Evolutionary conservation across 108 stramenopile genomes (phyloP).

Genomic region (Cyclotella cryptica): DNA sequence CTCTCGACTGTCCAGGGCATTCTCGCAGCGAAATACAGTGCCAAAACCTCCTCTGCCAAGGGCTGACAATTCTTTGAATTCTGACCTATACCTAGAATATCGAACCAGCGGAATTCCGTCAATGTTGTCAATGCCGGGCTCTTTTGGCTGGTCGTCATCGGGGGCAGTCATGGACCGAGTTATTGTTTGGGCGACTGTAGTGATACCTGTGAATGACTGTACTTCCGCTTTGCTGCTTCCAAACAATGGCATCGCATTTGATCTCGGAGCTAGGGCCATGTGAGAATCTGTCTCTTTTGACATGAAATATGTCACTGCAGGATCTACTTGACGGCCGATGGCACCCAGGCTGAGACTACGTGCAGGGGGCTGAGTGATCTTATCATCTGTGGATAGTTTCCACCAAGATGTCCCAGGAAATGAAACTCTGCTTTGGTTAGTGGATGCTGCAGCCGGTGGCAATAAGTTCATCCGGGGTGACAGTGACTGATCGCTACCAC

Average conservation of each 20-base stretch:
- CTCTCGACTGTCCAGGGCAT: slow-evolving; percentile 85
- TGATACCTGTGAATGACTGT: not conserved
- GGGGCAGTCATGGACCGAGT: slow-evolving; percentile 16
- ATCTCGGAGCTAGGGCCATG: not conserved
- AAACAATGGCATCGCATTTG: not conserved
- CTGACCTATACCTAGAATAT: slow-evolving; percentile 84
- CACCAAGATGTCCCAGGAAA: slow-evolving; percentile 25
- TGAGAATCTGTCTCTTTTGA: slow-evolving; percentile 13
- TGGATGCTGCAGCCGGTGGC: slow-evolving; percentile 1
- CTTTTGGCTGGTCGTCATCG: slow-evolving; percentile 7
- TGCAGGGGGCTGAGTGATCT: slow-evolving; percentile 20
- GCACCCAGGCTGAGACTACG: slow-evolving; percentile 45
- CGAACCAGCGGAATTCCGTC: slow-evolving; percentile 82
- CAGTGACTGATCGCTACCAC: slow-evolving; percentile 3
- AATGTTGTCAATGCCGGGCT: slow-evolving; percentile 36
- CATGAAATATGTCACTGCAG: slow-evolving; percentile 12
- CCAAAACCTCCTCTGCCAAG: slow-evolving; percentile 94
- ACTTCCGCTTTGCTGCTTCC: not conserved
- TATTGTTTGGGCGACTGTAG: slow-evolving; percentile 1
- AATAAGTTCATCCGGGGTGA: slow-evolving; percentile 14
- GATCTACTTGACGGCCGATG: slow-evolving; percentile 21
- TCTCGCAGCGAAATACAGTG: slow-evolving; percentile 80
- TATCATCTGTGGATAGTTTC: slow-evolving; percentile 13
- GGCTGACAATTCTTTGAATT: slow-evolving; percentile 77
- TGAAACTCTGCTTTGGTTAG: not conserved